Percentiles rank a stretch among this genome's conserved stretches.
These are phyloP conservation scores for Pholiota microspora DNA, from an alignment of 768 basidiomycete genomes.

Conservation along the genomic window DNA sequence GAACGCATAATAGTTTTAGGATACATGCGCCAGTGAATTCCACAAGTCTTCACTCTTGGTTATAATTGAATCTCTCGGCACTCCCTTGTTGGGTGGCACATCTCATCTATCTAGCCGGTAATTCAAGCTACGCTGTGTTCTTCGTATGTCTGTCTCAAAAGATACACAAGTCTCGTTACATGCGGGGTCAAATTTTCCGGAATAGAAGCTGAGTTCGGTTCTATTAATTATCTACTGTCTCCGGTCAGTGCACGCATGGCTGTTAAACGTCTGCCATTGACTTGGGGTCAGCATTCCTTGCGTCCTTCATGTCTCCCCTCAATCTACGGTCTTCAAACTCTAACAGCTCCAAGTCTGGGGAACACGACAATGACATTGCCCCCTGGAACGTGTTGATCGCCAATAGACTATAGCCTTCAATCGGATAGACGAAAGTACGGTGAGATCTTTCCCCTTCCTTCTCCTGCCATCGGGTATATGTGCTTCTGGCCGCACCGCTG, in stretches of 20 bases:
- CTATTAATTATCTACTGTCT: not conserved
- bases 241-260: not conserved
- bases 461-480: not conserved
- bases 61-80: too few relatives aligned
- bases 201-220: too few relatives aligned
- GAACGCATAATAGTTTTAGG: conserved; percentile 1
- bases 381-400: conserved; percentile 16
- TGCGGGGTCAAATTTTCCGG: too few relatives aligned
- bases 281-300: not conserved
- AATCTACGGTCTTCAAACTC: conserved; percentile 6
- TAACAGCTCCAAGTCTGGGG: not conserved
- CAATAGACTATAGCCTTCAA: conserved; percentile 1
- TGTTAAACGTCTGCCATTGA: not conserved
- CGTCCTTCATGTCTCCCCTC: not conserved
- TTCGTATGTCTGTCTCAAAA: too few relatives aligned
- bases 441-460: not conserved
- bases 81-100: too few relatives aligned
- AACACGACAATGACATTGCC: not conserved
- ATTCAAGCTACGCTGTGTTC: too few relatives aligned
- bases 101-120: too few relatives aligned
- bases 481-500: not conserved
- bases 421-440: not conserved
- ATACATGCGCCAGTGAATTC: too few relatives aligned
- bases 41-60: too few relatives aligned
- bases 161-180: too few relatives aligned